Conservation (phyloP, 805 yeast genomes). For the Hanseniaspora jakobsenii region DNA sequence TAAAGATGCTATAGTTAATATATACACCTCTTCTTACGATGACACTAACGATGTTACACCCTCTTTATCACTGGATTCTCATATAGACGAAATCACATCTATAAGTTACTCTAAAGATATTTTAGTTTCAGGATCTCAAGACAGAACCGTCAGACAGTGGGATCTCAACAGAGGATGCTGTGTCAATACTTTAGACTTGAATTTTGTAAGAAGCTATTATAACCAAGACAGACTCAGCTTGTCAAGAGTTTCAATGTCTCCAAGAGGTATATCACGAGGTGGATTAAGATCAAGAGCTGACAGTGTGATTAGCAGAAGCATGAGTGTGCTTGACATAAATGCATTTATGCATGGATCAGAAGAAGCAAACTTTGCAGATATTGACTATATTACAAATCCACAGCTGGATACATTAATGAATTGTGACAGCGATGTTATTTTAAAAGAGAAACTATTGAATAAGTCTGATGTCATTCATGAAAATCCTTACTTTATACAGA, state of each 20-base stretch:
- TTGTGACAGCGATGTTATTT: background rate
- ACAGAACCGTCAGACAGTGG: slow-evolving; percentile 66
- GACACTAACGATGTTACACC: slow-evolving; percentile 18
- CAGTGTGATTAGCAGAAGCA: slow-evolving; percentile 13
- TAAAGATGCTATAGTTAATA: slow-evolving; percentile 46
- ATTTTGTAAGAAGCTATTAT: slow-evolving; percentile 20
- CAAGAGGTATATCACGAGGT: slow-evolving; percentile 3
- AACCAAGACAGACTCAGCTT: background rate
- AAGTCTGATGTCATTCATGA: slow-evolving; percentile 8
- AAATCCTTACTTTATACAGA: slow-evolving; percentile 42
- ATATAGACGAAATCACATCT: slow-evolving; percentile 55
- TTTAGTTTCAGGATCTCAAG: slow-evolving; percentile 60
- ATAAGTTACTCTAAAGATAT: slow-evolving; percentile 41
- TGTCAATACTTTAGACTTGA: slow-evolving; percentile 58
- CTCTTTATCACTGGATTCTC: slow-evolving; percentile 41
- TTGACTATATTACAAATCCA: background rate
- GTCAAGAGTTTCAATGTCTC: slow-evolving; percentile 1
- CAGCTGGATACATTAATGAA: background rate
- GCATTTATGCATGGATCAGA: slow-evolving; percentile 13
- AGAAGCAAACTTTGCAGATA: background rate
- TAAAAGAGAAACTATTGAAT: background rate
- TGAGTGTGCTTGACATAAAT: slow-evolving; percentile 13
- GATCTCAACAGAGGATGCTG: slow-evolving; percentile 55
- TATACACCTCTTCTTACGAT: slow-evolving; percentile 38
- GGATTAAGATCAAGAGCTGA: slow-evolving; percentile 15